Evolutionary conservation across 305 asterid genomes (phyloP), one percentile per base, ranked within the genome.

Genomic region (Withania somnifera): DNA sequence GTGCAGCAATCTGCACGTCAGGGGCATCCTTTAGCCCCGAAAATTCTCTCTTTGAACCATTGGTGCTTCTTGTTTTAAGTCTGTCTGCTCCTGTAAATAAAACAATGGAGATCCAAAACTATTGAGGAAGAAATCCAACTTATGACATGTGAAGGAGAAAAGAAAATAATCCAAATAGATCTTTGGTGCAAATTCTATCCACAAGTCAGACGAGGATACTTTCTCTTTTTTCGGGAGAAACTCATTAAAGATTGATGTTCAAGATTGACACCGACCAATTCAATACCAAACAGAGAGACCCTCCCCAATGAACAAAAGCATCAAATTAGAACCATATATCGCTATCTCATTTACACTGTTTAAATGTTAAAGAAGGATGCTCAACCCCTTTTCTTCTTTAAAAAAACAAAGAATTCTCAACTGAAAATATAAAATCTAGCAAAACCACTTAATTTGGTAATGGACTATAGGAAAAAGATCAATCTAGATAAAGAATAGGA

Each of bases 1-100:
- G 97, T 13, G 99, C 97, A 76, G 97, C 94, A 89, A 96, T 96
- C 89, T 93, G 98, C 83, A 84, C 90, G 87, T 87, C 90, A 0
- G 97, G 93, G 53, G 87, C 80, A 83, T 90, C 95, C 85, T 91
- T 94, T 20, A 73, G 87, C 67, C 83, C 91, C 9, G 88, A 84
- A 80, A 87, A 51, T 60, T 94, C 98, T 88, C 89, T 94, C 86
- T 83, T 90, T 3, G 85, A 86, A 61, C 93, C 91, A 1, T 80
- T 83, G 69, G 82, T 87, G 88, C 88, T 91, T 88, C 95, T 90
- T 34, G 91, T 22, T 87, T 90, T 93, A 7, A 88, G 86, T 88
- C 95, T 90, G 80, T 93, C 98, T 1, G 92, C 94, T 38, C 98
- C 99, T 96, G 87, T 83, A 83, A 86, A n/a, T 34, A 45, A 82